Percentiles rank a stretch among this genome's conserved stretches.
Conservation (phyloP, 2,329 filamentous ascomycete species). For the Ophiostoma montium region DNA sequence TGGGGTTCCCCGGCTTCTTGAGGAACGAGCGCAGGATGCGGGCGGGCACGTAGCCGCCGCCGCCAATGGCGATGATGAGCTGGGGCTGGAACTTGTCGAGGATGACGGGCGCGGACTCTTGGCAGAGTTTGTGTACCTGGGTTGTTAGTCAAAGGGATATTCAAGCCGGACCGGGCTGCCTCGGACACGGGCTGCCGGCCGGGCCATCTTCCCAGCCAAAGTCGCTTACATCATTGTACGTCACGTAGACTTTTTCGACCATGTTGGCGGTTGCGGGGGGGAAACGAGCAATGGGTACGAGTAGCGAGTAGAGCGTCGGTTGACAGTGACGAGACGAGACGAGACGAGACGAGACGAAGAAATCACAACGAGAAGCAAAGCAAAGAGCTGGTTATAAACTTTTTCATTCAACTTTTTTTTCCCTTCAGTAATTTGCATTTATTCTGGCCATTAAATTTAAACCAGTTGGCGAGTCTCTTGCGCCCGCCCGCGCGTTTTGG, state of each 20-base stretch:
- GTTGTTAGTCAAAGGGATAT: too few species aligned
- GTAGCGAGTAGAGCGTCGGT: too few species aligned
- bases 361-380: not conserved
- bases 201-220: too few species aligned
- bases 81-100: slow-evolving; percentile 79
- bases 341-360: not conserved
- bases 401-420: not conserved
- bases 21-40: slow-evolving; percentile 96
- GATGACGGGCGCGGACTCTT: slow-evolving; percentile 67
- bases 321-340: not conserved
- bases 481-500: not conserved
- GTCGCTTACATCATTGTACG: slow-evolving; percentile 75
- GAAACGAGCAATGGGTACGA: not conserved
- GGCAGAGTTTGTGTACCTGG: slow-evolving; percentile 94
- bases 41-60: slow-evolving; percentile 91
- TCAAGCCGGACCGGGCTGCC: too few species aligned
- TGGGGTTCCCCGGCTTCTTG: slow-evolving; percentile 70
- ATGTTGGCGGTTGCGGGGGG: slow-evolving; percentile 35
- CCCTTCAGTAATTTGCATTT: not conserved
- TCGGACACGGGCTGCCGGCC: too few species aligned
- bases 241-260: slow-evolving; percentile 78
- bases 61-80: slow-evolving; percentile 96
- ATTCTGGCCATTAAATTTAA: not conserved
- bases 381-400: not conserved
- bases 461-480: not conserved